Conservation (phyloP, 805 yeast species). For the Zygosaccharomyces lentus region DNA sequence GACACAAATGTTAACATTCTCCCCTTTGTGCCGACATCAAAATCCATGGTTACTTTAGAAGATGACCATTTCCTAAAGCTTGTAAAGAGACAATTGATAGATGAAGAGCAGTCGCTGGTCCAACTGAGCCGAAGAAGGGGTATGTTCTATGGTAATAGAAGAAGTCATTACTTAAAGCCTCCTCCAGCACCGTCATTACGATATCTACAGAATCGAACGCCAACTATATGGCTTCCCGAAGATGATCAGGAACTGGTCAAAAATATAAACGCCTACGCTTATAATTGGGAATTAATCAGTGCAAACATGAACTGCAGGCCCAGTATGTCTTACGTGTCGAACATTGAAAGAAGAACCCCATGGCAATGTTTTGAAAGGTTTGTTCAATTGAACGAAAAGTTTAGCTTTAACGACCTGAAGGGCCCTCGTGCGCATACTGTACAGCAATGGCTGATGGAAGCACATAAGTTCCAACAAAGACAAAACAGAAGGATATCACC, state of each 20-base stretch:
- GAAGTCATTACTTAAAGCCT: constrained; percentile 67
- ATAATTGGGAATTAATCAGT: constrained; percentile 91
- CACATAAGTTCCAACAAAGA: constrained; percentile 81
- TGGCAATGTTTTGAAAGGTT: constrained; percentile 99
- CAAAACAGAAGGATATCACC: constrained; percentile 89
- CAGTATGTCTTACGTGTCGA: constrained; percentile 70
- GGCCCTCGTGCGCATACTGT: constrained; percentile 82
- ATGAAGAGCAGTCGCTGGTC: constrained; percentile 37
- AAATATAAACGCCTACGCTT: constrained; percentile 78
- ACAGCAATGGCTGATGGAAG: constrained; percentile 87
- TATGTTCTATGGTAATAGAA: constrained; percentile 45
- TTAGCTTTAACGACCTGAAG: constrained; percentile 79
- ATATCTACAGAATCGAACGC: constrained; percentile 77
- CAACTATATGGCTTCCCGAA: constrained; percentile 94
- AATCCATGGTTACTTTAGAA: constrained; percentile 60
- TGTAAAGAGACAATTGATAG: constrained; percentile 47
- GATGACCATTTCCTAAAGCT: constrained; percentile 58
- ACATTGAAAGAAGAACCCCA: constrained; percentile 91
- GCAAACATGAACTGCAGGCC: constrained; percentile 68
- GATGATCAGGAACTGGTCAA: constrained; percentile 80
- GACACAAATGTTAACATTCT: constrained; percentile 31
- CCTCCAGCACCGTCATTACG: constrained; percentile 87
- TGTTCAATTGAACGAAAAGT: constrained; percentile 84
- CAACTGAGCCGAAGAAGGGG: constrained; percentile 40
- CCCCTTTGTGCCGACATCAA: constrained; percentile 56